A percentile compares a stretch with the other conserved stretches of the same genome.
These are phyloP conservation scores for Leishmania mexicana DNA, from an alignment of 208 protist species.

Conservation along the genomic window DNA sequence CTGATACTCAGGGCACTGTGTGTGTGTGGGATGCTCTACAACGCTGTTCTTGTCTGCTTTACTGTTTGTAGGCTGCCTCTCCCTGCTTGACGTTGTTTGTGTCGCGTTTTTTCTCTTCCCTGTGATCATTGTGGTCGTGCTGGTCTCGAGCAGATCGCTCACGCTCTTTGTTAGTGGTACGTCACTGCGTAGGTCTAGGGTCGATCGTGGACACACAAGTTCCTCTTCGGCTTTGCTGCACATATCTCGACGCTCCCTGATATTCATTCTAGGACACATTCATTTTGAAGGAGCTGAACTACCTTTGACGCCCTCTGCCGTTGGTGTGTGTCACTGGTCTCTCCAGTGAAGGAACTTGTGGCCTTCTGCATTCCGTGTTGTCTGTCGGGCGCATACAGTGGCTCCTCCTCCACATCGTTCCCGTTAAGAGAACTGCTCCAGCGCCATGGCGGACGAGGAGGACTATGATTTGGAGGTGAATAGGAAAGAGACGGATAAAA, in stretches of 20 bases:
- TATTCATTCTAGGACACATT: background rate
- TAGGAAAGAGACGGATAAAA: conserved; percentile 20
- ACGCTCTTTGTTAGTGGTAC: background rate
- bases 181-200: background rate
- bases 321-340: no score
- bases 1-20: no score
- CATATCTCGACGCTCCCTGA: background rate
- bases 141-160: background rate
- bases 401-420: background rate
- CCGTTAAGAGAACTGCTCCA: background rate
- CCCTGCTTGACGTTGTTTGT: background rate
- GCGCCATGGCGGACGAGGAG: conserved; percentile 61
- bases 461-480: conserved; percentile 48
- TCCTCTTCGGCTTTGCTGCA: no score
- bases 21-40: background rate
- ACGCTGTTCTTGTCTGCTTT: no score
- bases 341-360: background rate
- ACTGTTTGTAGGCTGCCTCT: background rate
- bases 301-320: background rate
- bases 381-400: background rate
- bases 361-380: background rate
- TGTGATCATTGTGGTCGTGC: background rate
- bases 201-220: background rate
- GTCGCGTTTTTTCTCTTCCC: background rate
- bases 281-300: background rate